These are phyloP conservation scores for Oenanthe javanica DNA, from an alignment of 140 eudicot genomes.

Conservation along the genomic window DNA sequence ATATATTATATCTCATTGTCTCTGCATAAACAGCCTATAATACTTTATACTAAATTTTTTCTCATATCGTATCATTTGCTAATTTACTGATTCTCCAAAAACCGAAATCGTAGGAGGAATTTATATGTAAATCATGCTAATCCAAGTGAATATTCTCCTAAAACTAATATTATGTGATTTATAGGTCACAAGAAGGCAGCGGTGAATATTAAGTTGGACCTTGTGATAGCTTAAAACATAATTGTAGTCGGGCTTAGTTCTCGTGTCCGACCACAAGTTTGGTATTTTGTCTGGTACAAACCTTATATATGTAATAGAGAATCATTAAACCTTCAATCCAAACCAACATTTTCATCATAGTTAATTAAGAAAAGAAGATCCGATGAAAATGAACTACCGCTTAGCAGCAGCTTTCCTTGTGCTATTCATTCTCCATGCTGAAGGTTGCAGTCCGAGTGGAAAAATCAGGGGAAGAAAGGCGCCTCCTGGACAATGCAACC, in stretches of 20 bases:
- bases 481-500: background rate
- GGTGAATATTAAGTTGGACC: background rate
- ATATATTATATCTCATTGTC: too few relatives aligned
- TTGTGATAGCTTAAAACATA: background rate
- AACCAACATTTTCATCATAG: background rate
- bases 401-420: background rate
- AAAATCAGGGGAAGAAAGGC: background rate
- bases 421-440: background rate
- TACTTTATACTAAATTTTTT: too few relatives aligned
- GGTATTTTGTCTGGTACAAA: background rate
- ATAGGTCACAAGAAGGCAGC: background rate
- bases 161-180: background rate
- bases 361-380: background rate
- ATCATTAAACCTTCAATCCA: background rate
- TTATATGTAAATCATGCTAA: too few relatives aligned
- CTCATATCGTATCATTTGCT: too few relatives aligned
- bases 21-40: too few relatives aligned
- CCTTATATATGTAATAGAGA: background rate
- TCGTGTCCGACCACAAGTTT: background rate
- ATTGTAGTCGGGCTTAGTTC: background rate
- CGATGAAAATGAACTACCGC: background rate
- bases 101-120: too few relatives aligned
- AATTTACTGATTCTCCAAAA: too few relatives aligned
- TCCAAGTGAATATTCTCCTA: background rate
- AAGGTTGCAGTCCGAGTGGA: constrained; percentile 8